Conservation (phyloP, 2,329 filamentous ascomycete genomes). For the Exophiala aquamarina region DNA sequence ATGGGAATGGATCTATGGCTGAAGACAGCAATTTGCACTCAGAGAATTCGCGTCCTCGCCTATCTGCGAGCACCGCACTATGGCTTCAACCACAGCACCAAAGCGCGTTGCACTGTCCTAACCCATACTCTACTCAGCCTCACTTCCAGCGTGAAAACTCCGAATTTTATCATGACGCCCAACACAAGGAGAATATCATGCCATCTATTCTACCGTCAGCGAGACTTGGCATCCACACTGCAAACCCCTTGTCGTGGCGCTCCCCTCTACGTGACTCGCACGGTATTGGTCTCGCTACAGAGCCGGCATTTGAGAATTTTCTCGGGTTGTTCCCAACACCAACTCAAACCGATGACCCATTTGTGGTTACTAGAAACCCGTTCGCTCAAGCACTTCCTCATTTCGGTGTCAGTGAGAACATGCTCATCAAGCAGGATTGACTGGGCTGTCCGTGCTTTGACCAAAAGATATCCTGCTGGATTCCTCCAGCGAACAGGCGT, state of each 20-base stretch:
- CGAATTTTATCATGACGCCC: constrained; percentile 13
- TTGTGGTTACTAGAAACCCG: constrained; percentile 21
- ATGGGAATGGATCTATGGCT: constrained; percentile 2
- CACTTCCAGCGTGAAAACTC: constrained; percentile 13
- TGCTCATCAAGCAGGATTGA: background rate
- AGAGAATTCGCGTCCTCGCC: constrained; percentile 10
- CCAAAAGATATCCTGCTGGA: background rate
- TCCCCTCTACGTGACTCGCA: constrained; percentile 11
- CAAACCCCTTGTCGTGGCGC: constrained; percentile 22
- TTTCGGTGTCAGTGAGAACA: constrained; percentile 6
- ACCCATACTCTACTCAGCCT: constrained; percentile 14
- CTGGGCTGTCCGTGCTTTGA: constrained; percentile 1
- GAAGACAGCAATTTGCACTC: constrained; percentile 10
- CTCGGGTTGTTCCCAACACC: constrained; percentile 16
- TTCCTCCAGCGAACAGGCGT: background rate
- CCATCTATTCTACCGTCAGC: constrained; percentile 5
- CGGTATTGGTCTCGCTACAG: constrained; percentile 6
- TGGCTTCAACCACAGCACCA: constrained; percentile 27
- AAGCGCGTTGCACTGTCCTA: constrained; percentile 15
- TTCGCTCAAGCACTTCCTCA: constrained; percentile 18
- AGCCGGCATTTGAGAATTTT: constrained; percentile 21
- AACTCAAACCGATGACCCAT: constrained; percentile 18
- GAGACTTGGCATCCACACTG: constrained; percentile 1
- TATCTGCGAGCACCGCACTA: constrained; percentile 11
- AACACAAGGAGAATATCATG: constrained; percentile 21